These are phyloP conservation scores for Pyrenophora tritici-repentis DNA, from an alignment of 2,329 filamentous ascomycete species.

Conservation along the genomic window DNA sequence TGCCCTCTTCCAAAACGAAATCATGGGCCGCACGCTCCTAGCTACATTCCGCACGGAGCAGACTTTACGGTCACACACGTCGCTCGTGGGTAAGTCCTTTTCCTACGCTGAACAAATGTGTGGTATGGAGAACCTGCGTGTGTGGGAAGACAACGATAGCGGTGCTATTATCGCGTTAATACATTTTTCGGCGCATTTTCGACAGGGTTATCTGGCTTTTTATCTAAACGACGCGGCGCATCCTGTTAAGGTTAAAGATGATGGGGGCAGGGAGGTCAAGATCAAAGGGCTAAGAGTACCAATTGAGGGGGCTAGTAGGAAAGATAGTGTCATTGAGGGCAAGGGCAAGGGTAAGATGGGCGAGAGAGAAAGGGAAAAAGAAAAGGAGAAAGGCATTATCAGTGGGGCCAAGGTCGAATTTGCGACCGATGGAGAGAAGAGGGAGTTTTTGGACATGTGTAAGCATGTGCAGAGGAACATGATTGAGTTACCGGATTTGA, in stretches of 20 bases:
- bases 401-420: constrained; percentile 52
- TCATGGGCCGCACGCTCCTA: constrained; percentile 53
- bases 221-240: constrained; percentile 50
- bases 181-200: constrained; percentile 52
- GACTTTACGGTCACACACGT: constrained; percentile 52
- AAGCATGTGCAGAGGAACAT: constrained; percentile 46
- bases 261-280: constrained; percentile 47
- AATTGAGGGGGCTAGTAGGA: constrained; percentile 17
- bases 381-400: constrained; percentile 45
- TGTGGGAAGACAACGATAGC: constrained; percentile 53
- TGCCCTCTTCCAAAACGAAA: constrained; percentile 52
- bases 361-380: constrained; percentile 3
- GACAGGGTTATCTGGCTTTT: constrained; percentile 52
- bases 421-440: constrained; percentile 49
- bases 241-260: constrained; percentile 50
- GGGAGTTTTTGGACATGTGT: constrained; percentile 46
- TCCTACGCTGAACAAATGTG: constrained; percentile 56
- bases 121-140: constrained; percentile 53
- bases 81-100: constrained; percentile 43
- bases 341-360: constrained; percentile 9
- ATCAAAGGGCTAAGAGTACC: constrained; percentile 51
- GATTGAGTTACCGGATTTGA: constrained; percentile 47
- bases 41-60: constrained; percentile 51
- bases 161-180: constrained; percentile 52
- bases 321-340: constrained; percentile 22